Conservation (phyloP, 805 yeast genomes). For the Suhomyces kilbournensis region DNA sequence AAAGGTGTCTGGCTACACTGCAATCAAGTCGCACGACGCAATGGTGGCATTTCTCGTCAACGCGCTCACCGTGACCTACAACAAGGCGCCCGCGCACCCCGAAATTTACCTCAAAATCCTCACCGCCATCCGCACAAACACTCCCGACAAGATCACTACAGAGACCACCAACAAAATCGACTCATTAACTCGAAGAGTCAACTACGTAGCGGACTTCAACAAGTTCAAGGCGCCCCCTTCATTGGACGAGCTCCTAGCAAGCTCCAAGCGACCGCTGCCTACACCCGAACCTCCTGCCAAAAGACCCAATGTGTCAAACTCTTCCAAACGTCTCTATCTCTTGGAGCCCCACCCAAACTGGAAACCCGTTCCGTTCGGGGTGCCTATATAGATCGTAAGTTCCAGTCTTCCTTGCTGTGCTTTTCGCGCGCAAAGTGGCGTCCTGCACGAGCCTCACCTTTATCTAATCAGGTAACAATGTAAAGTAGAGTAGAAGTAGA, state of each 20-base stretch:
- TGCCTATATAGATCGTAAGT: not conserved
- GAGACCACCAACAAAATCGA: not conserved
- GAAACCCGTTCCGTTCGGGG: slow-evolving; percentile 58
- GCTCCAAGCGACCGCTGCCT: slow-evolving; percentile 7
- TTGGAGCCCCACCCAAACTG: slow-evolving; percentile 40
- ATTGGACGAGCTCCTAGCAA: slow-evolving; percentile 23
- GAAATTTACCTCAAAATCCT: slow-evolving; percentile 1
- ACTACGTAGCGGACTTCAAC: slow-evolving; percentile 3
- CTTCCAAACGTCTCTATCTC: slow-evolving; percentile 7
- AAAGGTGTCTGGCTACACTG: not conserved
- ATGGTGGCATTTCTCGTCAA: not conserved
- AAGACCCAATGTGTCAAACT: slow-evolving; percentile 12
- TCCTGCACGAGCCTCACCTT: not conserved
- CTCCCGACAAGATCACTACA: not conserved
- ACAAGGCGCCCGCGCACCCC: not conserved
- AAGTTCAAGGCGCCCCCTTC: slow-evolving; percentile 12
- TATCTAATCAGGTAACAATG: not conserved
- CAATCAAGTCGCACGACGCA: not conserved
- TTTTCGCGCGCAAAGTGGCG: not conserved
- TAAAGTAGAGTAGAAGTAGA: not conserved
- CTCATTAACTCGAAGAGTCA: not conserved
- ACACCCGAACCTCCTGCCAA: slow-evolving; percentile 2
- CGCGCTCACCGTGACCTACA: not conserved
- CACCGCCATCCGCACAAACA: not conserved
- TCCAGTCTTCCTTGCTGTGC: not conserved